Base-by-base conservation (phyloP, 495 filamentous ascomycete species). In the Trichoderma reesei region DNA sequence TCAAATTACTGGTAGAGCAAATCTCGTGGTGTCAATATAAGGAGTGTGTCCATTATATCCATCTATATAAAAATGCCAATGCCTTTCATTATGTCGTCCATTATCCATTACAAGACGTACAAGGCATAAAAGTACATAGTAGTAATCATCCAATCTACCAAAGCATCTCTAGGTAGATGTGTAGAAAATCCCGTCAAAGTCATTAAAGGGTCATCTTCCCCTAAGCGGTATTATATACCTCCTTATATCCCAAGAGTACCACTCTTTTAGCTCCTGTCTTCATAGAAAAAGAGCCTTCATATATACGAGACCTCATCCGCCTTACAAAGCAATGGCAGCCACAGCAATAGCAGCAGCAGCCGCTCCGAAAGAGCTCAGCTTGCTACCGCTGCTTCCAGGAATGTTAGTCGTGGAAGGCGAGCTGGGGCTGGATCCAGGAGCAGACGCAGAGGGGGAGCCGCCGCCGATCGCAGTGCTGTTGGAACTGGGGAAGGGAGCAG, bases 321-420 rank as follows among this genome's bases (percentile, higher is more conserved):
- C 48, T 63, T 63, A 63, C 41, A 63, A 31, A 44, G 41, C 38
- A 63, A 44, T 34, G n/a, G 41, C 61, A 63, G 39, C 61, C 61
- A 46, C 5, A 9, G 38, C 31, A 26, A 63, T 16, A n/a, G 61
- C 61, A 14, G 41, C 61, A 13, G 61, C 61, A 16, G 61, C 61
- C 1, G 61, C 61, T 42, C 61, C 61, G 31, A 63, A 63, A 42
- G 61, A 63, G 61, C 38, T 46, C 37, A 63, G 38, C 61, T 44
- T 41, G 41, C 11, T 36, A 63, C 61, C 61, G n/a, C 51, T 56
- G 51, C 11, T 56, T 34, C 31, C 31, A 34, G 51, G 51, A 13
- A 33, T 6, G 26, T 11, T 56, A 34, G 51, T 11, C 26, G 26
- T 14, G 31, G 48, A 31, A 56, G 51, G 20, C 33, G 51, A 33